These are phyloP conservation scores for Kokia cookei DNA, from an alignment of 441 rosid species.

Conservation along the genomic window DNA sequence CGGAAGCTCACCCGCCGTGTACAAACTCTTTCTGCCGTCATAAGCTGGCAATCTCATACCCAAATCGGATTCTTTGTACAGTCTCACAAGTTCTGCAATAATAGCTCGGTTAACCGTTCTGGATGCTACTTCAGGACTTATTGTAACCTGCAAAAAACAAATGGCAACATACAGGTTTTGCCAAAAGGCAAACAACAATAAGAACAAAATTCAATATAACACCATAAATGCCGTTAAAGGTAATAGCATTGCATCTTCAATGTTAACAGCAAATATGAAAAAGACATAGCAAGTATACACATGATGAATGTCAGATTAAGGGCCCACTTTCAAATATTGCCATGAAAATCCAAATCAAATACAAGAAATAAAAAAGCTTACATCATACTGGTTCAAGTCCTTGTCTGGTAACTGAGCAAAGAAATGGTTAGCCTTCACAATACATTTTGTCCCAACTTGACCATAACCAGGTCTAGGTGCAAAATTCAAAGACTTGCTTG, in stretches of 20 bases:
- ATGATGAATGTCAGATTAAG: slow-evolving; percentile 26
- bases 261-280: slow-evolving; percentile 21
- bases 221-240: slow-evolving; percentile 28
- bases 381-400: slow-evolving; percentile 93
- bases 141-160: slow-evolving; percentile 69
- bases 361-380: slow-evolving; percentile 31
- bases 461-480: slow-evolving; percentile 89
- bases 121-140: slow-evolving; percentile 91
- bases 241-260: slow-evolving; percentile 26
- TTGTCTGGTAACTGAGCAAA: slow-evolving; percentile 83
- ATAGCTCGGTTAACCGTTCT: slow-evolving; percentile 82
- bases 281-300: slow-evolving; percentile 20
- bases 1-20: slow-evolving; percentile 97
- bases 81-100: slow-evolving; percentile 83
- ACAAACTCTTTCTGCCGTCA: slow-evolving; percentile 91
- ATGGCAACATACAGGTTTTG: slow-evolving; percentile 17
- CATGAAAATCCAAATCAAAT: not conserved
- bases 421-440: slow-evolving; percentile 98
- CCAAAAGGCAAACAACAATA: slow-evolving; percentile 44
- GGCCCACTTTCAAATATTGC: slow-evolving; percentile 11
- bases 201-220: slow-evolving; percentile 35
- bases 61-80: slow-evolving; percentile 78
- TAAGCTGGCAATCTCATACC: slow-evolving; percentile 94
- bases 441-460: slow-evolving; percentile 79
- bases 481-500: slow-evolving; percentile 72